Evolutionary conservation across 306 rosid genomes (phyloP), one percentile per base, ranked within the genome.

Genomic region (Crataegus laevigata): DNA sequence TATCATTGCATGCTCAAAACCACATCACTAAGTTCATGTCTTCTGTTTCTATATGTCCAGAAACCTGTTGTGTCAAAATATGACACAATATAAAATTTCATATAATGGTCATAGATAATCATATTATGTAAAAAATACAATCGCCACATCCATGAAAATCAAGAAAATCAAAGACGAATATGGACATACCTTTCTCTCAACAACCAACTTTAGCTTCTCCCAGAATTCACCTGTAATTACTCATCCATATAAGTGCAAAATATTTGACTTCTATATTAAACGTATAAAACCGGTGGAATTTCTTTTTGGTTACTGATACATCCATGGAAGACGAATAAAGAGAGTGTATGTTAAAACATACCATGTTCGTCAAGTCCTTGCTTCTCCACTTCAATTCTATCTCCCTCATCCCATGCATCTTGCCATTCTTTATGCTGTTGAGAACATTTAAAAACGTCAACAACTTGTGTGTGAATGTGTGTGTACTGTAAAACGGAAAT

Each of bases 341-440:
- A 68, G 15, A 10, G 30, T 18, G 28, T 29, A 74, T 45, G 68
- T 73, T 74, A 67, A 68, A 17, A 69, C 45, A 68, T 84, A 94
- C 97, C 96, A 75, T 74, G 83, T 70, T 60, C 80, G 64, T 78
- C 84, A 82, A 28, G 24, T 79, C 83, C 87, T 81, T 87, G 81
- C 40, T 72, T 79, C 80, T 79, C 89, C 77, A 61, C 30, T 70
- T 85, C 88, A 57, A 38, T 71, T 12, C 24, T 78, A 74, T 87
- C 90, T 69, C 81, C 87, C 70, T 88, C 93, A 43, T 91, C 87
- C 91, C 97, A 91, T 59, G 98, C 96, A 51, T 91, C 94, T 30
- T 94, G 96, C 97, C 97, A 89, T 72, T 90, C 96, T 75, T 80
- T 85, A 54, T 88, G 26, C 98, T 94, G 89, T 80, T 73, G 62